phyloP scores from a whole-genome alignment of 2,329 filamentous ascomycete species.

The Phaeosphaeriaceae sp. region DNA sequence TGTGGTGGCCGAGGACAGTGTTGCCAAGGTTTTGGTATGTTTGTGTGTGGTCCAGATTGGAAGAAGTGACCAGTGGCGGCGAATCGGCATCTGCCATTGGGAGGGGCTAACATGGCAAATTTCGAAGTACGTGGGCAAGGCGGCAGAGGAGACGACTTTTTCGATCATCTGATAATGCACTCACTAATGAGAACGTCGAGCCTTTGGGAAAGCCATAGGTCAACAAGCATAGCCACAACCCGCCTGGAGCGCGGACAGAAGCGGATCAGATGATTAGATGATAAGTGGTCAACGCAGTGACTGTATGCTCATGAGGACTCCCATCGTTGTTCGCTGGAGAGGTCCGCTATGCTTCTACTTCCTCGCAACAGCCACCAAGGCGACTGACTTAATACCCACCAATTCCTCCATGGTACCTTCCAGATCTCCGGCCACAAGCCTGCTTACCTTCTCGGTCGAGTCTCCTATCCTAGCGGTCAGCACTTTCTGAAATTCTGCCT shows the following conservation, averaged over 20 bases:
- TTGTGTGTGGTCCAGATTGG: not conserved
- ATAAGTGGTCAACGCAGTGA: too few relatives aligned
- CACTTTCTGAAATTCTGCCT: constrained; percentile 7
- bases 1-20: constrained; percentile 6
- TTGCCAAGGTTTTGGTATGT: constrained; percentile 17
- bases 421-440: constrained; percentile 4
- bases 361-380: constrained; percentile 13
- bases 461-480: constrained; percentile 2
- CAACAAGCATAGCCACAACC: too few relatives aligned
- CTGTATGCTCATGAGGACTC: too few relatives aligned
- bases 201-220: not conserved
- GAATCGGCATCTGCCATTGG: not conserved
- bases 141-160: not conserved
- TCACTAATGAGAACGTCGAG: not conserved
- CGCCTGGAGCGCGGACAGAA: not conserved
- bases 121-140: not conserved
- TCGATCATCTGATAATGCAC: not conserved
- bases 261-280: too few relatives aligned
- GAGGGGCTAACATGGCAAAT: not conserved
- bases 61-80: not conserved
- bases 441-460: not conserved
- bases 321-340: not conserved
- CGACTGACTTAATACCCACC: constrained; percentile 10
- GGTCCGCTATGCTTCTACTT: not conserved
- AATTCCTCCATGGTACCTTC: constrained; percentile 7